These are phyloP conservation scores for Simplicillium sp. DNA, from an alignment of 2,329 filamentous ascomycete genomes.

Conservation along the genomic window DNA sequence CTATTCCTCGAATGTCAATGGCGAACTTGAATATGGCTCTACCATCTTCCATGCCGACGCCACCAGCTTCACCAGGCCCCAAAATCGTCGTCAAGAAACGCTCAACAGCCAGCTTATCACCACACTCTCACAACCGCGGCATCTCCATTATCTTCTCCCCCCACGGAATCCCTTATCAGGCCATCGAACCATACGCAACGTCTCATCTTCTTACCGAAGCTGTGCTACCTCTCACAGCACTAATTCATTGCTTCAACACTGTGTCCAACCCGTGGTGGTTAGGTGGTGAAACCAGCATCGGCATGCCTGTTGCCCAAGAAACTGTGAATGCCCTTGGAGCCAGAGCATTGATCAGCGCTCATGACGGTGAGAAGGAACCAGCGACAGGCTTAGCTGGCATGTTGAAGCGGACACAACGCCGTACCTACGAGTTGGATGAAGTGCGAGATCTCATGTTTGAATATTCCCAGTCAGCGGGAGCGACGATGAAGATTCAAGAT, in stretches of 20 bases:
- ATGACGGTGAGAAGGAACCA: conserved; percentile 47
- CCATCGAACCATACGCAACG: conserved; percentile 44
- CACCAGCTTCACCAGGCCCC: conserved; percentile 19
- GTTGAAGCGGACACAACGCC: conserved; percentile 35
- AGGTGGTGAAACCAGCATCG: conserved; percentile 47
- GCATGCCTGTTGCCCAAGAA: conserved; percentile 45
- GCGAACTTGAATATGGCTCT: neutral
- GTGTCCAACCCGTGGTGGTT: conserved; percentile 52
- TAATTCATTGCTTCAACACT: conserved; percentile 55
- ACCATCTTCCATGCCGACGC: conserved; percentile 9
- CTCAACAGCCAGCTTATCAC: conserved; percentile 23
- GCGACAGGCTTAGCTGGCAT: conserved; percentile 40
- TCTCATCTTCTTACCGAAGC: conserved; percentile 45
- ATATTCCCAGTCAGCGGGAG: neutral
- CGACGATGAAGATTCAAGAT: no score
- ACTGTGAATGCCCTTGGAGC: conserved; percentile 45
- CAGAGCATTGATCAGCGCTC: conserved; percentile 50
- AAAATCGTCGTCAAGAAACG: conserved; percentile 24
- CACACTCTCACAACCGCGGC: conserved; percentile 28
- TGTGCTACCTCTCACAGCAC: conserved; percentile 51
- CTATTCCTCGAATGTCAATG: conserved; percentile 9
- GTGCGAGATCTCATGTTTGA: conserved; percentile 15
- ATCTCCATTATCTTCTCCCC: conserved; percentile 57
- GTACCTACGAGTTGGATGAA: conserved; percentile 32
- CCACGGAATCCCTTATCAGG: conserved; percentile 47